Evolutionary conservation across 805 yeast species (phyloP), one percentile per base, ranked within the genome.

Genomic region (Pichia paraexigua): DNA sequence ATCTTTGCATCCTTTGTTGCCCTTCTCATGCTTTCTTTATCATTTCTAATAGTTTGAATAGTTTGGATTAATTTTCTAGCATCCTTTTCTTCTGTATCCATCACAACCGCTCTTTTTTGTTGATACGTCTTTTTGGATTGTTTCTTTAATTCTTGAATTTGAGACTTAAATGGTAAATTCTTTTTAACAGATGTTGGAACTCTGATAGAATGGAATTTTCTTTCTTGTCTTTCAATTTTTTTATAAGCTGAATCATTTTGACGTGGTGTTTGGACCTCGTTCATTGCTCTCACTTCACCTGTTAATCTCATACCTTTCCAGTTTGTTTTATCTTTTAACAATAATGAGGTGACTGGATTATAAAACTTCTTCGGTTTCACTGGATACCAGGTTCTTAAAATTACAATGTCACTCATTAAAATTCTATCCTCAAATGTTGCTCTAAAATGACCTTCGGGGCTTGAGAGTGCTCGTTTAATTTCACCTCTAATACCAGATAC

Each of bases 401-500:
- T 83, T 17, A 94, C 79, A 50, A 88, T 85, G 68, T 94, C 99
- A 58, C 94, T 85, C 83, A 94, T 76, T 50, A 92, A 76, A 40
- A 92, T 79, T 70, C 91, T 92, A 66, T 94, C 99, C 69, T 94
- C 99, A 68, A 94, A 94, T 1, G 97, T 83, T 13, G 99, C 99
- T 65, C 99, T 81, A 75, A 78, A 95, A 66, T 86, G 83, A 13
- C 99, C 99, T 48, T 92, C 98, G 0, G 97, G 97, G 60, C 87
- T 86, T 11, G 96, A 80, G 55, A 94, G 74, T 0, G 98, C 99
- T 56, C 97, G 77, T 67, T 94, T 94, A 61, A 94, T 92, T 68
- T 94, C 98, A 68, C 99, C 99, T 59, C 99, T 76, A 53, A 94
- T 89, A 54, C 99, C 99, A 9, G 96, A 87, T 5, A 94, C 99